Base-by-base conservation (phyloP, 805 yeast species). In the Sporopachydermia lactativora region DNA sequence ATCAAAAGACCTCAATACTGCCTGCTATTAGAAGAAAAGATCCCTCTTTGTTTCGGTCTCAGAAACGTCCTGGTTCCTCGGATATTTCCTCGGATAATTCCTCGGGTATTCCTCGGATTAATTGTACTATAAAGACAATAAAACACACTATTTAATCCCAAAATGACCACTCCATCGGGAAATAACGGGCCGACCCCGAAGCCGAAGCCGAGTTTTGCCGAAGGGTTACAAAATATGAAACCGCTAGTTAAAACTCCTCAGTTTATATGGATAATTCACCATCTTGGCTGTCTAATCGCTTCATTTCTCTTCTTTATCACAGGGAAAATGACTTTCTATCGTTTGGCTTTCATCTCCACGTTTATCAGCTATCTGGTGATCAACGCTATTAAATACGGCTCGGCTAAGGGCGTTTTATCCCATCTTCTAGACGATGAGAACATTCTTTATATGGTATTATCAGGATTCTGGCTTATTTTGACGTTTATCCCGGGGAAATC, bases 361-460 rank as follows among this genome's bases (percentile, higher is more conserved):
- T 8, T 24, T 24, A 24, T 24, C 31, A 24, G 31, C n/a, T 24
- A 24, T n/a, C 8, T n/a, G 13, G n/a, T 24, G 13, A 24, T 24
- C n/a, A n/a, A 8, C 8, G 8, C n/a, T 24, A 8, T 24, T n/a
- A 24, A 8, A 24, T 24, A 24, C n/a, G n/a, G n/a, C 8, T 8
- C 31, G 31, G 13, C 31, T 24, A 8, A 24, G 31, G 31, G 31
- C 8, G n/a, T 24, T 8, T 24, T 24, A 8, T 8, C 31, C n/a
- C 31, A 24, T 24, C 8, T 73, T 36, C 49, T 71, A 16, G 60
- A 59, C 5, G 79, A 83, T 57, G 92, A 81, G 53, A 82, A 81
- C 55, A 63, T 72, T 42, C 89, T 84, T 49, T 88, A 86, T 60
- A 66, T 82, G 40, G 56, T 66, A 35, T 60, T 77, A 43, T 76